Base-by-base conservation (phyloP, 345 rosid species). In the Boechera divaricarpa region DNA sequence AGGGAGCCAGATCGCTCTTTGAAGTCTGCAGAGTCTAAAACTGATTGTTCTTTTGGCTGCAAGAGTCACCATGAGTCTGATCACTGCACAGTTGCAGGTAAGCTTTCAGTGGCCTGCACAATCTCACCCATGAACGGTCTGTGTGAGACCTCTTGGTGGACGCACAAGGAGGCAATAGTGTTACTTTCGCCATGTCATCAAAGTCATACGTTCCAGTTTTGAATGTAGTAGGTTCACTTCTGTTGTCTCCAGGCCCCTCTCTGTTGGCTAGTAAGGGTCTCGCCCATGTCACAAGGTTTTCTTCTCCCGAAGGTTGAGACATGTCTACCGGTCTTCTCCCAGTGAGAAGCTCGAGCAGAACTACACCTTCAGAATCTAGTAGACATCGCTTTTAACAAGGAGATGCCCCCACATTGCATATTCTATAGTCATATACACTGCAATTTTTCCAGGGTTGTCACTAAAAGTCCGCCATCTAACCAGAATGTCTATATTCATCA, bases 101-200 rank as follows among this genome's bases (percentile, higher is more conserved):
- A 96, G 88, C n/a, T 81, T 96, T 96, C 74, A 96, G 84, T 36
- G n/a, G 99, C 99, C 87, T 96, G 99, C 78, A 96, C 99, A 11
- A 96, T 98, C 86, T 96, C 99, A 49, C 99, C 99, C 99, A 96
- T 96, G 76, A 96, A 96, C 10, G 99, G 99, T 66, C 99, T 80
- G 74, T 89, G 87, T 5, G 98, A 83, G 60, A 96, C 99, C 82
- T 96, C 99, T 2, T 89, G 91, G 78, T 96, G 97, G 60, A 96
- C 98, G 44, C 99, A 96, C 96, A 96, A 89, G 49, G 97, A 91
- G 62, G 99, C 99, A 73, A 96, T 96, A 49, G 98, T 90, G 99
- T 96, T 77, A 96, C 98, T 85, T 91, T 91, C 18, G 97, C 99
- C 93, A 96, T 85, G 83, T 96, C 90, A 53, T 93, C 92, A 39